Percentiles rank a stretch among this genome's conserved stretches.
Evolutionary conservation across 2,329 filamentous ascomycete genomes (phyloP).

Genomic region (Ceratocystiopsis brevicomis): DNA sequence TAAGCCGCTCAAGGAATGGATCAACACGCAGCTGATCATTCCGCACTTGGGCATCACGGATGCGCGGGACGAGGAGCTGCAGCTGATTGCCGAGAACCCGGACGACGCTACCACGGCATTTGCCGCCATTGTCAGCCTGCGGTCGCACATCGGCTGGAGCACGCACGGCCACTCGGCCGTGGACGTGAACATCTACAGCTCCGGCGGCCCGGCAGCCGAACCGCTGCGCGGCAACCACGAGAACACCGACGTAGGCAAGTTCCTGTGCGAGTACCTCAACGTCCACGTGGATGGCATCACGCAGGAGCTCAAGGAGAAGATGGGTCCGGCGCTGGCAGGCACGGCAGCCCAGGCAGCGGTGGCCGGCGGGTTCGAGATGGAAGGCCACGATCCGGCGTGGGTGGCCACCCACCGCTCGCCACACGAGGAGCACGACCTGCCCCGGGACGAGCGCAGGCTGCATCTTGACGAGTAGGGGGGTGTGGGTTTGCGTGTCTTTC

Average conservation of each 20-base stretch:
- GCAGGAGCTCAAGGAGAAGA: constrained; percentile 44
- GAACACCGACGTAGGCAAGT: constrained; percentile 80
- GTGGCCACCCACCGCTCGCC: not conserved
- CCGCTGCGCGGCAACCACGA: constrained; percentile 71
- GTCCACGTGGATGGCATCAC: constrained; percentile 68
- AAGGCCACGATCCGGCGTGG: not conserved
- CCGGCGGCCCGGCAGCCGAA: constrained; percentile 42
- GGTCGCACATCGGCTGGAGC: constrained; percentile 82
- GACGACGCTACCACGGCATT: constrained; percentile 39
- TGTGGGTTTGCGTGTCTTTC: no score
- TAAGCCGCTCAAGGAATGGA: constrained; percentile 35
- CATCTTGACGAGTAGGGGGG: no score
- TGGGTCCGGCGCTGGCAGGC: not conserved
- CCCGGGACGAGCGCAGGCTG: no score
- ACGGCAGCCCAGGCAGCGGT: not conserved
- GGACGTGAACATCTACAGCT: constrained; percentile 92
- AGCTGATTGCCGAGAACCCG: constrained; percentile 40
- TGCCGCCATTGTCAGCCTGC: constrained; percentile 68
- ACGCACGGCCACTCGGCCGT: constrained; percentile 87
- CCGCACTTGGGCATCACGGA: constrained; percentile 61
- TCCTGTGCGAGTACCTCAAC: constrained; percentile 59
- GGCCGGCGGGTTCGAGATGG: constrained; percentile 2
- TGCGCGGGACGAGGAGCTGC: constrained; percentile 51
- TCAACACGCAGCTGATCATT: constrained; percentile 47
- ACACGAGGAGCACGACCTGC: no score